Evolutionary conservation across 306 rosid genomes (phyloP), one percentile per base, ranked within the genome.

Genomic region (Quercus cerris): DNA sequence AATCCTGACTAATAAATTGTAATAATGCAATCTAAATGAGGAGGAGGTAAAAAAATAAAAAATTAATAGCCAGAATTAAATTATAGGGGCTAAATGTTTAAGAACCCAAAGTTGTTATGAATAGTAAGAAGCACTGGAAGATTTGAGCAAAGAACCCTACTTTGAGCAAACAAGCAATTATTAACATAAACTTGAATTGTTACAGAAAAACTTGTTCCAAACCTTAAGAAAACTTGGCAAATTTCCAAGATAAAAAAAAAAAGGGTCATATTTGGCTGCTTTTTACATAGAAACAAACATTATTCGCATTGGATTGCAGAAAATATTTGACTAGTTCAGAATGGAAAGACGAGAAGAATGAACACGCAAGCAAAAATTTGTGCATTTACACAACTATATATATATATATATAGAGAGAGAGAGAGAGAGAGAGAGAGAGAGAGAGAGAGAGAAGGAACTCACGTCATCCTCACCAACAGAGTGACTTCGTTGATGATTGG

Each of bases 381-480:
- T 35, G 83, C 49, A 44, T 41, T 7, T 71, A 31, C 62, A 79
- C 28, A 19, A 61, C 13, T 55, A 30, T 6, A 31, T 7, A 79
- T 25, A 66, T 25, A 20, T 31, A 78, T 5, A n/a, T 2, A 56
- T 4, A 62, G 14, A 11, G 71, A 67, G 23, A 66, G 71, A 22
- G 22, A 22, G 22, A 22, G 22, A 22, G 22, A 22, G 22, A 22
- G 22, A 22, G 22, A 22, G 22, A 22, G 22, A 22, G 22, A 22
- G 22, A 22, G 22, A 64, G 66, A 59, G 71, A 67, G 72, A 86
- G 76, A 57, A 78, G 80, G 70, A 70, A 82, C 98, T 91, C 84
- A 96, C 99, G 8, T 96, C 94, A 75, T 96, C 98, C 85, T 91
- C 96, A 19, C 93, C 88, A 85, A 90, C 88, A 63, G 97, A 90